Conservation (phyloP, 2,329 filamentous ascomycete species). For the Huntiella decipiens region DNA sequence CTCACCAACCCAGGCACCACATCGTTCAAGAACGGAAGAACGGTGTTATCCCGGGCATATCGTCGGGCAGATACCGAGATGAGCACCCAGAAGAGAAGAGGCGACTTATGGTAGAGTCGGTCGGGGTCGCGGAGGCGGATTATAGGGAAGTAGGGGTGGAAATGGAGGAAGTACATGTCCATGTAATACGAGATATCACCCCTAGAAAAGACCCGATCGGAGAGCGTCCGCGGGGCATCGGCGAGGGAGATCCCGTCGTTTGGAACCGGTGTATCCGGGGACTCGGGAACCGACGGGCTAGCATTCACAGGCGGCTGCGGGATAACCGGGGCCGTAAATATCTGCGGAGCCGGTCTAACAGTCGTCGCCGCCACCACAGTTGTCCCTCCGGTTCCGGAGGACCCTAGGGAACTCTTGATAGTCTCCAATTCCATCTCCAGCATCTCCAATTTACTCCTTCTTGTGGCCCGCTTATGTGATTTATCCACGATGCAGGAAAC, state of each 20-base stretch:
- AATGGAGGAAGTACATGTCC: constrained; percentile 33
- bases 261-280: neutral
- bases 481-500: constrained; percentile 27
- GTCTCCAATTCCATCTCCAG: constrained; percentile 34
- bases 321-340: no score
- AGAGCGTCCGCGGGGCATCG: constrained; percentile 16
- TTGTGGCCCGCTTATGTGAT: constrained; percentile 27
- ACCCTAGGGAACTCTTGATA: constrained; percentile 17
- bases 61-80: constrained; percentile 30
- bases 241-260: neutral
- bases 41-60: constrained; percentile 24
- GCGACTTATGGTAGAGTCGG: constrained; percentile 27
- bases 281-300: neutral
- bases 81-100: constrained; percentile 36
- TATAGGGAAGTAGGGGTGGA: constrained; percentile 33
- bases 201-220: constrained; percentile 28
- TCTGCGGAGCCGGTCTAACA: no score
- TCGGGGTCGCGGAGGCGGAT: constrained; percentile 31
- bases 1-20: constrained; percentile 28
- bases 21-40: constrained; percentile 28
- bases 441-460: constrained; percentile 33
- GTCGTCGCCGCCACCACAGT: no score
- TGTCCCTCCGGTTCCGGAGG: no score
- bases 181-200: constrained; percentile 38
- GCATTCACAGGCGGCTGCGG: no score